Conservation (phyloP, 305 asterid species). For the Rubia tinctorum region DNA sequence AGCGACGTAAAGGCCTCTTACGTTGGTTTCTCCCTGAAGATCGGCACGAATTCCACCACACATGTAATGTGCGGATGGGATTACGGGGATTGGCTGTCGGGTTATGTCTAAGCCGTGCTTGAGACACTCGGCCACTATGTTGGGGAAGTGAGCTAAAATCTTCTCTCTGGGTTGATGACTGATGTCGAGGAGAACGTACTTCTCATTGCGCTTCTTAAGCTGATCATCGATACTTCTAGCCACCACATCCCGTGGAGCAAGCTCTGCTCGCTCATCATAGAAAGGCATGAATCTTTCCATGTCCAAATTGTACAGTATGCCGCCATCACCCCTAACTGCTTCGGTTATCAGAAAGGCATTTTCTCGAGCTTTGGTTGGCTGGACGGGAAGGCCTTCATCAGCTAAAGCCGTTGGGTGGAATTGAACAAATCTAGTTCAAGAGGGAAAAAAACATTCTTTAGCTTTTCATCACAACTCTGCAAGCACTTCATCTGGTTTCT, state of each 20-base stretch:
- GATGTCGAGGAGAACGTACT: constrained; percentile 91
- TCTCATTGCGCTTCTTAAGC: constrained; percentile 83
- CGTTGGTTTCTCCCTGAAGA: constrained; percentile 90
- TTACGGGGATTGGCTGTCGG: constrained; percentile 77
- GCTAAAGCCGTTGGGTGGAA: constrained; percentile 99
- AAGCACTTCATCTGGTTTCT: not conserved
- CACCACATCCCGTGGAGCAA: constrained; percentile 95
- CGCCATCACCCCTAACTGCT: constrained; percentile 98
- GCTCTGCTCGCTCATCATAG: constrained; percentile 87
- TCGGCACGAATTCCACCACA: constrained; percentile 99
- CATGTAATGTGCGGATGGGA: constrained; percentile 99
- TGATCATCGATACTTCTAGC: constrained; percentile 97
- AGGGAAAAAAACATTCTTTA: not conserved
- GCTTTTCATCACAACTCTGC: constrained; percentile 10
- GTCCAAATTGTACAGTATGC: constrained; percentile 72
- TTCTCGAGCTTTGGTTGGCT: constrained; percentile 65
- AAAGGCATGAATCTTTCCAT: constrained; percentile 92
- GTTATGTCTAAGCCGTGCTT: constrained; percentile 83
- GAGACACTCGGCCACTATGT: constrained; percentile 91
- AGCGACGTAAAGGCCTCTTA: constrained; percentile 78
- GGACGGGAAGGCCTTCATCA: constrained; percentile 88
- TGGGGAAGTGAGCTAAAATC: constrained; percentile 87
- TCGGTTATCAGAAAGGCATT: constrained; percentile 91
- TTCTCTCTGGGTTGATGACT: constrained; percentile 70
- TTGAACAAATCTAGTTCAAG: constrained; percentile 79